Conservation (phyloP, 2,329 filamentous ascomycete genomes). For the Arthrinium phaeospermum region DNA sequence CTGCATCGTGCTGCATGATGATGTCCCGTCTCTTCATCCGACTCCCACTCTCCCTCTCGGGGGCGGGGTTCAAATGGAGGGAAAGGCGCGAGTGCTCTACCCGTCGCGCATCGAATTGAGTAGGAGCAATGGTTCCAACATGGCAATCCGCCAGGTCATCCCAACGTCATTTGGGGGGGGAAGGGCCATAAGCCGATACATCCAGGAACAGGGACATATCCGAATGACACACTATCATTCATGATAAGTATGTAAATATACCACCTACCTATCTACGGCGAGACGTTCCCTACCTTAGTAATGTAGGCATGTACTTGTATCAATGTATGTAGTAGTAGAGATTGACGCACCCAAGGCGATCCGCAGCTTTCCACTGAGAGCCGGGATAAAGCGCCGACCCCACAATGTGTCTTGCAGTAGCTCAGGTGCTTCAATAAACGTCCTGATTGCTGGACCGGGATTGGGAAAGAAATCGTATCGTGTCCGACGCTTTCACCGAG, state of each 20-base stretch:
- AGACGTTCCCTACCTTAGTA: too few relatives aligned
- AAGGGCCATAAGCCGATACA: too few relatives aligned
- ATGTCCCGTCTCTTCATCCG: conserved; percentile 5
- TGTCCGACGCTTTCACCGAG: too few relatives aligned
- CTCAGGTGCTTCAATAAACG: conserved; percentile 12
- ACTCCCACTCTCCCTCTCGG: neutral
- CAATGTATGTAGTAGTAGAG: neutral
- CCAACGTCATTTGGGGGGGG: neutral
- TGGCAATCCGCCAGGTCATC: neutral
- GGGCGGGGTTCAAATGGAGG: neutral
- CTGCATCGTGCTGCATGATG: conserved; percentile 2
- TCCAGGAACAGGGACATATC: neutral
- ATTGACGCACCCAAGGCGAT: neutral
- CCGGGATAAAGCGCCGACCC: conserved; percentile 12
- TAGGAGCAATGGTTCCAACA: neutral
- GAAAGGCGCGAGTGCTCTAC: neutral
- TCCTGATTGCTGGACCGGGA: conserved; percentile 5
- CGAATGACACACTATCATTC: neutral
- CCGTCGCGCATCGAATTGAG: neutral
- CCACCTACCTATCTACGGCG: neutral
- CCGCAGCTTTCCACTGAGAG: conserved; percentile 12
- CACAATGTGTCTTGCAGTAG: conserved; percentile 12
- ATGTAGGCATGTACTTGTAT: neutral
- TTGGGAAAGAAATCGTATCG: neutral
- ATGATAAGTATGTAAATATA: neutral